phyloP scores from a whole-genome alignment of 805 yeast genomes.

The Cyberlindnera meyerae region DNA sequence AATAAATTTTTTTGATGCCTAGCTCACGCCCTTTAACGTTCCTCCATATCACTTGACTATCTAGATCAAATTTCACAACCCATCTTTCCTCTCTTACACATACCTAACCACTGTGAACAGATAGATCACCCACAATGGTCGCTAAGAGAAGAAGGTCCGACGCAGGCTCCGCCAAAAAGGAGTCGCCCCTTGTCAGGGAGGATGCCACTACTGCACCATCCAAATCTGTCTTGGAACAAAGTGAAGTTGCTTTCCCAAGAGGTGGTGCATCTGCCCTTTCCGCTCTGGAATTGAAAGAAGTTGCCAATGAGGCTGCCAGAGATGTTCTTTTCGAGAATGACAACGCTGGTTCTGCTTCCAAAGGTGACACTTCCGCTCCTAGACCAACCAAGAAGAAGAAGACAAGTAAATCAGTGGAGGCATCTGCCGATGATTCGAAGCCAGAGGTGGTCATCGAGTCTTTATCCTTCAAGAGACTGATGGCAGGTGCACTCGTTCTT shows the following conservation, averaged over 20 bases:
- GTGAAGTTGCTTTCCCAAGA: slow-evolving; percentile 71
- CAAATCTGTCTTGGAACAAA: slow-evolving; percentile 32
- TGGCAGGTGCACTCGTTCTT: slow-evolving; percentile 67
- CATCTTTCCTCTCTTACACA: too few relatives aligned
- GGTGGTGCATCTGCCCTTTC: slow-evolving; percentile 88
- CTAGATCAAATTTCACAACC: too few relatives aligned
- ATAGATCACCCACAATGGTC: slow-evolving; percentile 11
- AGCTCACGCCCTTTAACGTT: too few relatives aligned
- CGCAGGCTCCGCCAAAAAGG: slow-evolving; percentile 29
- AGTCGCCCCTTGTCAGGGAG: slow-evolving; percentile 36
- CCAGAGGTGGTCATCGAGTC: slow-evolving; percentile 51
- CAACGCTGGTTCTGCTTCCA: slow-evolving; percentile 1
- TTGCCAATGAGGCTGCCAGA: slow-evolving; percentile 84
- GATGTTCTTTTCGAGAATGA: slow-evolving; percentile 68
- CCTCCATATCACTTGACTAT: too few relatives aligned
- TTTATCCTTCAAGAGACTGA: slow-evolving; percentile 54
- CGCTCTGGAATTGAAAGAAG: slow-evolving; percentile 87
- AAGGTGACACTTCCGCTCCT: slow-evolving; percentile 11
- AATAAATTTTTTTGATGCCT: slow-evolving; percentile 13
- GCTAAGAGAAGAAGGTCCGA: slow-evolving; percentile 49
- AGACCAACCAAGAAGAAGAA: slow-evolving; percentile 40
- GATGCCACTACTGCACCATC: slow-evolving; percentile 36
- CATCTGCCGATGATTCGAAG: slow-evolving; percentile 24
- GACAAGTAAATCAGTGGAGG: slow-evolving; percentile 26
- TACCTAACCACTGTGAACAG: not conserved